Conservation (phyloP, 2,329 filamentous ascomycete genomes). For the Lachnellula hyalina region DNA sequence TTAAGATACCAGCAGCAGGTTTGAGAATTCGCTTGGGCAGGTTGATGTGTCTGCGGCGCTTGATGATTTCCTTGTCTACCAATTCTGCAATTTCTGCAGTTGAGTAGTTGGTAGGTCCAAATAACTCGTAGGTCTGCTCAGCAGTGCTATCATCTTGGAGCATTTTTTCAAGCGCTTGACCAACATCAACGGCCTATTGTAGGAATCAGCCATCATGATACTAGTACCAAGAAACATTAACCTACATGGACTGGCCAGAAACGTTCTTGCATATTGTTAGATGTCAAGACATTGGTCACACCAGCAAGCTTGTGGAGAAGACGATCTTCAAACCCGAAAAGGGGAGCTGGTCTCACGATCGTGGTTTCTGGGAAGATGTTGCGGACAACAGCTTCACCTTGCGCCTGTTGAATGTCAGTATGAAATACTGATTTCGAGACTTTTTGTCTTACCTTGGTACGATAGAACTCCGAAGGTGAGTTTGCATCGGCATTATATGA, state of each 20-base stretch:
- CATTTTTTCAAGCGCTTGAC: slow-evolving; percentile 82
- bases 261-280: slow-evolving; percentile 89
- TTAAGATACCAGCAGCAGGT: slow-evolving; percentile 67
- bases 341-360: slow-evolving; percentile 85
- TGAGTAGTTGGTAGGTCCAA: slow-evolving; percentile 88
- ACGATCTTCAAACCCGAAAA: slow-evolving; percentile 94
- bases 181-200: slow-evolving; percentile 78
- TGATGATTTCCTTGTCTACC: slow-evolving; percentile 89
- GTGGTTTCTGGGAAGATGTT: slow-evolving; percentile 95
- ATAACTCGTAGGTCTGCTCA: slow-evolving; percentile 88
- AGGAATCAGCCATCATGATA: not conserved
- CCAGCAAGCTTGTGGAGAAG: slow-evolving; percentile 81
- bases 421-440: slow-evolving; percentile 2
- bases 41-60: slow-evolving; percentile 86
- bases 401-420: slow-evolving; percentile 45
- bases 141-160: slow-evolving; percentile 86
- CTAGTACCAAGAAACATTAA: not conserved
- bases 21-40: slow-evolving; percentile 76
- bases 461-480: slow-evolving; percentile 83
- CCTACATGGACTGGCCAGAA: slow-evolving; percentile 86
- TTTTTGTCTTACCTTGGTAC: slow-evolving; percentile 64
- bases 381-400: slow-evolving; percentile 76
- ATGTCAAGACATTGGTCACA: slow-evolving; percentile 75
- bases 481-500: slow-evolving; percentile 82
- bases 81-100: slow-evolving; percentile 80